Conservation (phyloP, 306 rosid genomes). For the Gynostemma pentaphyllum region DNA sequence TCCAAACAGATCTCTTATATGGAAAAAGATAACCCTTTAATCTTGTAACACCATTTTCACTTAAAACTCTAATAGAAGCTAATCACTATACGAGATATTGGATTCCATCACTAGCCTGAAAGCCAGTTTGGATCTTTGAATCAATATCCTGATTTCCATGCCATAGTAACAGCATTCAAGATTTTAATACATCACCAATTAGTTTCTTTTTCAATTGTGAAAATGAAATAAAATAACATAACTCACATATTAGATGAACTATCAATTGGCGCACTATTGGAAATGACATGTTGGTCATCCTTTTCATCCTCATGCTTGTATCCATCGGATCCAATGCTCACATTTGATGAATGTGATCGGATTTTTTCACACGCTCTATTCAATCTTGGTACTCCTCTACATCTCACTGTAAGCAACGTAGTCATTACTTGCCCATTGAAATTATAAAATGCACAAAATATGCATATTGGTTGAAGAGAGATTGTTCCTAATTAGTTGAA, state of each 20-base stretch:
- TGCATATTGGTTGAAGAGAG: not conserved
- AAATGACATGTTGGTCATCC: constrained; percentile 25
- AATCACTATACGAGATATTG: not conserved
- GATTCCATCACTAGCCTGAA: not conserved
- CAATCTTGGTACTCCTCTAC: constrained; percentile 35
- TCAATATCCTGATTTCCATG: not conserved
- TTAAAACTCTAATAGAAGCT: not conserved
- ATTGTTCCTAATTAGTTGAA: not conserved
- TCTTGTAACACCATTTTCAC: not conserved
- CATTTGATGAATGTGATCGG: constrained; percentile 66
- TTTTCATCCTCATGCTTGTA: constrained; percentile 40
- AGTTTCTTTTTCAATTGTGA: not conserved
- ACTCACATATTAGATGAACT: constrained; percentile 62
- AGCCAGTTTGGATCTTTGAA: not conserved
- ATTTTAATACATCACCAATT: not conserved
- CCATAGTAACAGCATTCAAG: not conserved
- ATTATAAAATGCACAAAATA: not conserved
- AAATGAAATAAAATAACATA: not conserved
- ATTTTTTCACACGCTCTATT: constrained; percentile 19
- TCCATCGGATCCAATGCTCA: constrained; percentile 59
- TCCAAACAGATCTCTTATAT: not conserved
- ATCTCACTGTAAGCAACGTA: constrained; percentile 42
- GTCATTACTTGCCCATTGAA: constrained; percentile 8
- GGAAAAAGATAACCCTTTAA: not conserved
- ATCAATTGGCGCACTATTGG: constrained; percentile 22